phyloP scores from a whole-genome alignment of 2,329 filamentous ascomycete genomes.

The Xylaria multiplex region DNA sequence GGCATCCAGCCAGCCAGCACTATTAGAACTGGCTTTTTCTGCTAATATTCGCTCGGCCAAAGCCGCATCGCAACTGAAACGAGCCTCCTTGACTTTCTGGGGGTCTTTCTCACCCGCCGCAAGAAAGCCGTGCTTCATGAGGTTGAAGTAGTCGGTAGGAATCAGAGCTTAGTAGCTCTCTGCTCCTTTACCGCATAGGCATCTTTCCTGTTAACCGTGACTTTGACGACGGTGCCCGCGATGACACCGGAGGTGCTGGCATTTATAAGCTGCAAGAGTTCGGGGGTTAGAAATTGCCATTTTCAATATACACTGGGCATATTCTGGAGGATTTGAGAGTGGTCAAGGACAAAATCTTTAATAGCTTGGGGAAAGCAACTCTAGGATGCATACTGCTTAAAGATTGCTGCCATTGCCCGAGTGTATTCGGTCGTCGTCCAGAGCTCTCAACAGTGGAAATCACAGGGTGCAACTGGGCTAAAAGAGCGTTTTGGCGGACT shows the following conservation, averaged over 20 bases:
- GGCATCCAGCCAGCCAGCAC: conserved; percentile 92
- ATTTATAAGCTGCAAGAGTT: conserved; percentile 71
- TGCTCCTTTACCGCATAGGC: conserved; percentile 57
- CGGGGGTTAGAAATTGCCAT: conserved; percentile 66
- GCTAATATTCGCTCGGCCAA: conserved; percentile 74
- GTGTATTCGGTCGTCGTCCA: conserved; percentile 31
- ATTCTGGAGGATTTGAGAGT: background rate
- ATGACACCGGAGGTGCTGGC: conserved; percentile 55
- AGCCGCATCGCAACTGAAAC: conserved; percentile 78
- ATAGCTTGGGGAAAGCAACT: background rate
- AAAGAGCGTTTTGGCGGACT: background rate
- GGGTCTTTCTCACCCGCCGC: conserved; percentile 69
- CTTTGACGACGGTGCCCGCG: conserved; percentile 56
- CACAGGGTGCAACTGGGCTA: background rate
- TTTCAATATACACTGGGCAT: background rate
- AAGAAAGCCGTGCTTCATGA: conserved; percentile 75
- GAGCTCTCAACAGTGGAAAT: conserved; percentile 4
- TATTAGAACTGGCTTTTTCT: conserved; percentile 74
- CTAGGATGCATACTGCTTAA: conserved; percentile 29
- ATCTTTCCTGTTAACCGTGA: conserved; percentile 61
- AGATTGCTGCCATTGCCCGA: conserved; percentile 39
- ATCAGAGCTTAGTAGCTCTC: conserved; percentile 64
- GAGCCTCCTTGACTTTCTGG: conserved; percentile 62
- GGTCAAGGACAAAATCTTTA: background rate
- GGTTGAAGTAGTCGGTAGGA: conserved; percentile 82